phyloP scores from a whole-genome alignment of 176 grass and related monocot genomes.

The Musa acuminata region DNA sequence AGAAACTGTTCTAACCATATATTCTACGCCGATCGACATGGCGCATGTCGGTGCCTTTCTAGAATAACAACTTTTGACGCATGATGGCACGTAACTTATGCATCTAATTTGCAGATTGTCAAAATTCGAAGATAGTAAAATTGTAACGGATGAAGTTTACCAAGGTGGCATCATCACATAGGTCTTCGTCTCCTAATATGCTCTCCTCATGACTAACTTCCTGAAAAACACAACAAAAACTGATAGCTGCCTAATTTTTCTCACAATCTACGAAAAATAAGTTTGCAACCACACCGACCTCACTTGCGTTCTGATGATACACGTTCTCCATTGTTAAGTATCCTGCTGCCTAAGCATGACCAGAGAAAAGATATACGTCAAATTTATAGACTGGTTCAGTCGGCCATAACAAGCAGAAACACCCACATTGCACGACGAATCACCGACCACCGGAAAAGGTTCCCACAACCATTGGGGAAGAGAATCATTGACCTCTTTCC shows the following conservation, averaged over 20 bases:
- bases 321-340: slow-evolving; percentile 59
- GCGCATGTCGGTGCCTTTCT: not conserved
- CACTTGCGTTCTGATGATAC: not conserved
- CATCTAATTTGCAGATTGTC: not conserved
- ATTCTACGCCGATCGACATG: not conserved
- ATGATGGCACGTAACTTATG: not conserved
- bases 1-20: not conserved
- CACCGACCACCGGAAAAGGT: slow-evolving; percentile 34
- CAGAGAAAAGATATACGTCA: not conserved
- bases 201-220: slow-evolving; percentile 20
- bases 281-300: slow-evolving; percentile 18
- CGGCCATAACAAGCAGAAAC: slow-evolving; percentile 9
- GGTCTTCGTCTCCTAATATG: not conserved
- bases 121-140: not conserved
- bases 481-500: slow-evolving; percentile 38
- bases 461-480: slow-evolving; percentile 67
- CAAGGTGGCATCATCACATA: slow-evolving; percentile 37
- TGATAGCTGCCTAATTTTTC: slow-evolving; percentile 2
- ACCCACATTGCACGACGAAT: slow-evolving; percentile 27
- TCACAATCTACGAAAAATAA: not conserved
- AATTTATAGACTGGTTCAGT: not conserved
- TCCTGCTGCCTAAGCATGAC: slow-evolving; percentile 39
- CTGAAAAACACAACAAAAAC: slow-evolving; percentile 7
- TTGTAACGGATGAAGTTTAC: slow-evolving; percentile 29
- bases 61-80: not conserved